A percentile compares a stretch with the other conserved stretches of the same genome.
Conservation (phyloP, 1,284 basidiomycete species). For the Leccinum griseonigrum region DNA sequence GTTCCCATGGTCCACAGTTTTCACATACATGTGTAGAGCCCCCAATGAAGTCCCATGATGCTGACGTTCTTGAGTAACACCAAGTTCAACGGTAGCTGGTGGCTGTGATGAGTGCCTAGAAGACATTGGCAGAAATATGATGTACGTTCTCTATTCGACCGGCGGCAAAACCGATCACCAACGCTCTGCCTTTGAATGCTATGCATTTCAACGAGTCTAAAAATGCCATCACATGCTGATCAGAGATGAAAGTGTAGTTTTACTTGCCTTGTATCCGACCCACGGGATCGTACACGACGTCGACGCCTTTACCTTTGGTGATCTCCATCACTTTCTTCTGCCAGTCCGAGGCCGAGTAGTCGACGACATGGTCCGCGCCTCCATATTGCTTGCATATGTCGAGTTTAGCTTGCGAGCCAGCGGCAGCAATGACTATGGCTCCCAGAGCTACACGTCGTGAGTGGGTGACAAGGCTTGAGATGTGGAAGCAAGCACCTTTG, state of each 20-base stretch:
- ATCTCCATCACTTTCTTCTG: constrained; percentile 72
- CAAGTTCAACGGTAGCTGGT: constrained; percentile 81
- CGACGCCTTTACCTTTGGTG: constrained; percentile 80
- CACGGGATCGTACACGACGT: constrained; percentile 91
- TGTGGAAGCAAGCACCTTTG: constrained; percentile 51
- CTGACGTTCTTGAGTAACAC: constrained; percentile 87
- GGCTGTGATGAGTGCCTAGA: background rate
- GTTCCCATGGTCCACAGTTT: background rate
- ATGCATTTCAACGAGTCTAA: constrained; percentile 83
- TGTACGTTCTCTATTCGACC: constrained; percentile 87
- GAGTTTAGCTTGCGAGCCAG: constrained; percentile 66
- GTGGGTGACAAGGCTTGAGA: background rate
- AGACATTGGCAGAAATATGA: background rate
- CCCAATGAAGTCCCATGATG: constrained; percentile 84
- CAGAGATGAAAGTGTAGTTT: background rate
- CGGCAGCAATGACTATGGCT: constrained; percentile 79
- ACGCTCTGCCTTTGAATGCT: constrained; percentile 88
- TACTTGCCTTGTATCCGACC: constrained; percentile 65
- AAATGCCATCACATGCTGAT: background rate
- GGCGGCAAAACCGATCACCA: constrained; percentile 91
- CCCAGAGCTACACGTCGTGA: constrained; percentile 53
- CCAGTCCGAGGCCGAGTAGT: constrained; percentile 70
- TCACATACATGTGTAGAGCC: constrained; percentile 69
- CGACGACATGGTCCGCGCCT: constrained; percentile 67
- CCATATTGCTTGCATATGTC: constrained; percentile 66